Evolutionary conservation across 345 rosid genomes (phyloP), one percentile per base, ranked within the genome.

Genomic region (Boechera divaricarpa): DNA sequence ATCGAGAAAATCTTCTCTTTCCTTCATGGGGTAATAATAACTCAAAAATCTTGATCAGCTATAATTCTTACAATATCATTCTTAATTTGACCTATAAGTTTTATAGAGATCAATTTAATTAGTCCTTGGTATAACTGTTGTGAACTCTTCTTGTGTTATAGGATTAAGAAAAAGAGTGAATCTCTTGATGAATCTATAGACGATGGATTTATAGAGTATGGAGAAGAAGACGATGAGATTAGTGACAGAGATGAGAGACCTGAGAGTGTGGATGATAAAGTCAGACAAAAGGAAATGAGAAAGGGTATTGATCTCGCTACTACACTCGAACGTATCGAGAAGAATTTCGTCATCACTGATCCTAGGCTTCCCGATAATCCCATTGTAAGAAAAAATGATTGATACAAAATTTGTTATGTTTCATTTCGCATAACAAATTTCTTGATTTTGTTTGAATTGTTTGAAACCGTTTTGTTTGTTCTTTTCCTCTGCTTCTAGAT

Each of bases 361-460:
- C 98, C 98, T 45, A 82, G 98, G 82, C 88, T 94, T 63, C 97
- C 98, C 13, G 98, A 94, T 78, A 94, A 94, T 79, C 98, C 98
- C 84, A 94, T 94, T 69, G 98, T 94, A 90, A 87, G 93, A 49
- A 61, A 4, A 52, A 6, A 24, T 18, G 3, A 3, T 28, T 48
- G 1, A 7, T 16, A 5, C 16, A 45, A 16, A 4, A 52, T 6
- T 1, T 24, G 3, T 32, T 74, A 10, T 8, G 8, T 33, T 71
- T 41, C 28, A 47, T 10, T 75, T 53, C 1, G 4, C 28, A 26
- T 26, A 18, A 18, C 21, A 18, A 18, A 18, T 18, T 18, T 18
- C 21, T 18, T 18, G 21, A 18, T 21, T 21, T 21, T 21, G 24
- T 21, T 21, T 21, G 24, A 1, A 21, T 72, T 8, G 39, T 72